A percentile compares a stretch with the other conserved stretches of the same genome.
phyloP scores from a whole-genome alignment of 805 yeast genomes.

The Lachancea quebecensis region DNA sequence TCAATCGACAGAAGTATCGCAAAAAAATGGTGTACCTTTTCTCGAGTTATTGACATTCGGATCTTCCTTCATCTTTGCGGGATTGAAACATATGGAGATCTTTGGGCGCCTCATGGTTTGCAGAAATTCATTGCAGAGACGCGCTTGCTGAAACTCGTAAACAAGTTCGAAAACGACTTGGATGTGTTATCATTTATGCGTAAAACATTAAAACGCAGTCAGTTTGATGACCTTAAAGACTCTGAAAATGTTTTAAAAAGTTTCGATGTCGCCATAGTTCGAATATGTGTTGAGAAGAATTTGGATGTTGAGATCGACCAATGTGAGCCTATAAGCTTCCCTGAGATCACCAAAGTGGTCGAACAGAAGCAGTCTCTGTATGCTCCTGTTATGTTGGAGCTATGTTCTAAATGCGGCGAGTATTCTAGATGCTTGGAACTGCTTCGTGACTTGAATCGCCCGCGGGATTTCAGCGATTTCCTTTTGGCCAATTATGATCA shows the following conservation, averaged over 20 bases:
- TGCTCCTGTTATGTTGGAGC: neutral
- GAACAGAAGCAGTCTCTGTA: constrained; percentile 5
- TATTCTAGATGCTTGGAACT: constrained; percentile 1
- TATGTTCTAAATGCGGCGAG: neutral
- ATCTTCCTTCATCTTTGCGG: constrained; percentile 23
- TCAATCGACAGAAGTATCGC: constrained; percentile 15
- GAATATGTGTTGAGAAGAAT: constrained; percentile 2
- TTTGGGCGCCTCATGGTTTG: constrained; percentile 29
- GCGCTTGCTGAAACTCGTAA: constrained; percentile 20
- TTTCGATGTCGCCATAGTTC: constrained; percentile 22
- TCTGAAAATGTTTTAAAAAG: constrained; percentile 18
- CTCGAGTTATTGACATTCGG: constrained; percentile 21
- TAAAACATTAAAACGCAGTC: constrained; percentile 3
- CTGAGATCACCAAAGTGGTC: constrained; percentile 12
- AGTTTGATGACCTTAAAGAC: constrained; percentile 7
- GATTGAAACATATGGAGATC: constrained; percentile 22
- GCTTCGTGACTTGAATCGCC: neutral
- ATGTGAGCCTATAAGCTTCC: constrained; percentile 15
- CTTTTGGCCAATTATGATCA: constrained; percentile 4
- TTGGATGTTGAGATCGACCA: constrained; percentile 10
- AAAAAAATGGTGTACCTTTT: constrained; percentile 16
- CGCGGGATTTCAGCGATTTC: constrained; percentile 1
- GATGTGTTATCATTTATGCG: constrained; percentile 9
- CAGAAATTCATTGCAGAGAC: constrained; percentile 16
- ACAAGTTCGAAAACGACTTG: constrained; percentile 17